Conservation (phyloP, 2,329 filamentous ascomycete genomes). For the Trichophyton rubrum region DNA sequence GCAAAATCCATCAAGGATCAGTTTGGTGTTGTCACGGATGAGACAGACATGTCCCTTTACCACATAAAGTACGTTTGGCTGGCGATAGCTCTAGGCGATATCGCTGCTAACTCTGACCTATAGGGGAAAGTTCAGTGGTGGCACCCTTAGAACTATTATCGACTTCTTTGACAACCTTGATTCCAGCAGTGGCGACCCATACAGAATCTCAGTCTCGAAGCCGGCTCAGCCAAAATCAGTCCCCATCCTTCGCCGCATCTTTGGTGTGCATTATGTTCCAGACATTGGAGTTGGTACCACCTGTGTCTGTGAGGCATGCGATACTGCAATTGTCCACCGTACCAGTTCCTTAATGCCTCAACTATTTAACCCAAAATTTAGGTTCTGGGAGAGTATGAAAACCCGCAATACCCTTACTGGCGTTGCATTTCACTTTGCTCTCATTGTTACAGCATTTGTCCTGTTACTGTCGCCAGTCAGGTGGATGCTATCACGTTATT, state of each 20-base stretch:
- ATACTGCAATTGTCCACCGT: slow-evolving; percentile 47
- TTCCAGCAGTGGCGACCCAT: slow-evolving; percentile 37
- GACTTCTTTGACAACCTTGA: slow-evolving; percentile 31
- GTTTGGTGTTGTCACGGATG: slow-evolving; percentile 37
- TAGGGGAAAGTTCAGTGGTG: slow-evolving; percentile 37
- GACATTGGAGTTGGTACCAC: slow-evolving; percentile 49
- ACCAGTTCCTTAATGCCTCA: slow-evolving; percentile 46
- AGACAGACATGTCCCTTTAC: slow-evolving; percentile 42
- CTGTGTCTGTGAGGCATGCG: slow-evolving; percentile 40
- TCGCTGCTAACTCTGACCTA: slow-evolving; percentile 7
- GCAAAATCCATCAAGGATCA: slow-evolving; percentile 42
- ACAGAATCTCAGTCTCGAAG: slow-evolving; percentile 30
- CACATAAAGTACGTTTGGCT: slow-evolving; percentile 37
- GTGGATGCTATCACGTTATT: slow-evolving; percentile 35
- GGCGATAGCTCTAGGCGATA: background rate
- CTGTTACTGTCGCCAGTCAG: slow-evolving; percentile 43
- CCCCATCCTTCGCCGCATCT: slow-evolving; percentile 21
- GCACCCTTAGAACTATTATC: slow-evolving; percentile 55
- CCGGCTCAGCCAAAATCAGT: slow-evolving; percentile 19
- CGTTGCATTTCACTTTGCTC: slow-evolving; percentile 36
- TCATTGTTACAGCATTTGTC: slow-evolving; percentile 36
- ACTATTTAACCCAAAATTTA: slow-evolving; percentile 48
- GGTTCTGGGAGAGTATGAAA: slow-evolving; percentile 44
- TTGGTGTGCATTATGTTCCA: slow-evolving; percentile 42
- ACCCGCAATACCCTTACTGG: slow-evolving; percentile 40